Conservation (phyloP, 805 yeast genomes). For the Ogataea zsoltii region DNA sequence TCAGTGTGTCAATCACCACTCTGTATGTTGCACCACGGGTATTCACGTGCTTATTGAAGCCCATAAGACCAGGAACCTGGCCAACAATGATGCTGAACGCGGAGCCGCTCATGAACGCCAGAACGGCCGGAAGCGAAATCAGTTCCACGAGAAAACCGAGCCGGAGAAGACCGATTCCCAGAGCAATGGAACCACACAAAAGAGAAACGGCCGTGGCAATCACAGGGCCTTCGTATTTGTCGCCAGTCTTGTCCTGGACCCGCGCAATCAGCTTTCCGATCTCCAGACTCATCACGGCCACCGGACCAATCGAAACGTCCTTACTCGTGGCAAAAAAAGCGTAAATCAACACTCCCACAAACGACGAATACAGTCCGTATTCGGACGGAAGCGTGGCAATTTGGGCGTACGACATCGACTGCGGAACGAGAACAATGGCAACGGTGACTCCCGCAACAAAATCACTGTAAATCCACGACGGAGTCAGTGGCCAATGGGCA, state of each 20-base stretch:
- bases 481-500: conserved; percentile 68
- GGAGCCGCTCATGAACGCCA: conserved; percentile 95
- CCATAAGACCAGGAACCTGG: conserved; percentile 86
- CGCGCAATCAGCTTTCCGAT: conserved; percentile 73
- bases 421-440: conserved; percentile 91
- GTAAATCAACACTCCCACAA: conserved; percentile 86
- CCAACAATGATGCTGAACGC: conserved; percentile 82
- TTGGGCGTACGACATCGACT: conserved; percentile 92
- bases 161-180: conserved; percentile 79
- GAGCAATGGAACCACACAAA: conserved; percentile 81
- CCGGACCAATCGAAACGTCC: conserved; percentile 96
- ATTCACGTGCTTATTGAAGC: conserved; percentile 63
- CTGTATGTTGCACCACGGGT: conserved; percentile 70
- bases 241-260: conserved; percentile 49
- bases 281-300: conserved; percentile 91
- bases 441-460: conserved; percentile 91
- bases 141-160: conserved; percentile 87
- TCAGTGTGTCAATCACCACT: conserved; percentile 70
- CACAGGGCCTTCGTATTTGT: conserved; percentile 54
- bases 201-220: conserved; percentile 81
- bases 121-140: conserved; percentile 87
- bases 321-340: conserved; percentile 93
- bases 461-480: conserved; percentile 74
- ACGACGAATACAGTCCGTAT: conserved; percentile 88
- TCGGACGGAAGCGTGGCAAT: conserved; percentile 80